These are phyloP conservation scores for Metschnikowia peoriensis DNA, from an alignment of 805 yeast species.

Conservation along the genomic window DNA sequence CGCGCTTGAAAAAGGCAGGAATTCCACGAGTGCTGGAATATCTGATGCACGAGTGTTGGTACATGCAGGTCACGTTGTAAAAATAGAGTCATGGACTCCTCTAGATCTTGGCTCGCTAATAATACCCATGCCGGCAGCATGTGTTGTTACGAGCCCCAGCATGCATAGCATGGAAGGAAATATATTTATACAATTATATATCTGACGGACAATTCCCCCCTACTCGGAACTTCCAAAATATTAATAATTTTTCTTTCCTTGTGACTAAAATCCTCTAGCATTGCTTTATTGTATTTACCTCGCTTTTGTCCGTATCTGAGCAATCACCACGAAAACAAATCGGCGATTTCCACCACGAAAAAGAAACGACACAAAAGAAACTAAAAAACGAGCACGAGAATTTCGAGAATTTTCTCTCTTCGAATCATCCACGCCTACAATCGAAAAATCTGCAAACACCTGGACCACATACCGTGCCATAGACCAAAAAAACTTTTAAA, in stretches of 20 bases:
- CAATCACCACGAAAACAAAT: too few species aligned
- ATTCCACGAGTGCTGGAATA: background rate
- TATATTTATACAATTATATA: background rate
- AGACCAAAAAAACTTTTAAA: background rate
- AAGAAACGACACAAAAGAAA: background rate
- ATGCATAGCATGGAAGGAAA: conserved; percentile 1
- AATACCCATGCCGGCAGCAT: background rate
- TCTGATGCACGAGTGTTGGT: background rate
- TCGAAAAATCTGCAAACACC: background rate
- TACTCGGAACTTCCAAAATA: too few species aligned
- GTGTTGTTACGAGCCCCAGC: conserved; percentile 2
- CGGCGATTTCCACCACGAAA: too few species aligned
- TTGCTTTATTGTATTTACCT: too few species aligned
- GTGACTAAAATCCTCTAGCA: too few species aligned
- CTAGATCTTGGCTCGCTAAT: conserved; percentile 4
- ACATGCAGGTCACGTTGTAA: conserved; percentile 3
- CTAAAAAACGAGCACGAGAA: background rate
- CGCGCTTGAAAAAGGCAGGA: too few species aligned
- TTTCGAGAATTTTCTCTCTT: background rate
- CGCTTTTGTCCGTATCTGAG: too few species aligned
- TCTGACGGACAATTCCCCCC: background rate
- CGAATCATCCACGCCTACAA: background rate
- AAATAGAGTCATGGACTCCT: conserved; percentile 11
- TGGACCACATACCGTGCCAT: background rate
- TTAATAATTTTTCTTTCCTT: too few species aligned